These are phyloP conservation scores for Dendrobium nobile DNA, from an alignment of 106 monocot species.

Conservation along the genomic window DNA sequence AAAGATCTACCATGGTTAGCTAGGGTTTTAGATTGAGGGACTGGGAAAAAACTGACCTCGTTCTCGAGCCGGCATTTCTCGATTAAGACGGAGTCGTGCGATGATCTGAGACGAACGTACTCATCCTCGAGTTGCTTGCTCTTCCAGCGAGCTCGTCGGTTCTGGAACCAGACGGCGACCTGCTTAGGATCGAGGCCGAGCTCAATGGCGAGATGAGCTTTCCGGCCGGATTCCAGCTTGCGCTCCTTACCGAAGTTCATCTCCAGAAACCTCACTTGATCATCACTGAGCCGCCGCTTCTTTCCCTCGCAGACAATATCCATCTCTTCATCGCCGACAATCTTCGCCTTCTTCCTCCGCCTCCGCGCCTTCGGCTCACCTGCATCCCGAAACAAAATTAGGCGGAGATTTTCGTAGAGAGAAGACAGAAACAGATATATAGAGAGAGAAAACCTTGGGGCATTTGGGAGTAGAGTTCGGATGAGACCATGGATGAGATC, in stretches of 20 bases:
- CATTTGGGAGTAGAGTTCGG: not conserved
- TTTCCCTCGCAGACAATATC: conserved; percentile 18
- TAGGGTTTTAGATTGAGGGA: not conserved
- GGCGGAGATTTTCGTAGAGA: not conserved
- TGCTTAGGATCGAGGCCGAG: conserved; percentile 62
- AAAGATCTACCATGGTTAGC: not conserved
- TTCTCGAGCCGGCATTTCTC: conserved; percentile 49
- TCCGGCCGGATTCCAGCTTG: conserved; percentile 49
- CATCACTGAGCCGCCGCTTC: conserved; percentile 51
- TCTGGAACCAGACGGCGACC: conserved; percentile 81
- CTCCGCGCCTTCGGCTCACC: conserved; percentile 4
- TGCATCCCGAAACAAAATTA: not conserved
- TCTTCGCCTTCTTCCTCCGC: conserved; percentile 29
- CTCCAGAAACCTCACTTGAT: conserved; percentile 54
- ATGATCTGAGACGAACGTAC: conserved; percentile 30
- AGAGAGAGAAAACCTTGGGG: conserved; percentile 5
- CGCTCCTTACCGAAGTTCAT: conserved; percentile 49
- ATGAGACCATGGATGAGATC: conserved; percentile 1
- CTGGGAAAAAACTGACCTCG: conserved; percentile 25
- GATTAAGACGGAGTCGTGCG: conserved; percentile 26
- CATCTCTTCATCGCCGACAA: not conserved
- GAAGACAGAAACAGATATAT: not conserved
- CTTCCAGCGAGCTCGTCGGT: conserved; percentile 58
- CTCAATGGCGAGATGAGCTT: conserved; percentile 42
- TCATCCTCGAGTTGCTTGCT: conserved; percentile 56